phyloP scores from a whole-genome alignment of 1,284 basidiomycete genomes.

The Phellopilus nigrolimitatus region DNA sequence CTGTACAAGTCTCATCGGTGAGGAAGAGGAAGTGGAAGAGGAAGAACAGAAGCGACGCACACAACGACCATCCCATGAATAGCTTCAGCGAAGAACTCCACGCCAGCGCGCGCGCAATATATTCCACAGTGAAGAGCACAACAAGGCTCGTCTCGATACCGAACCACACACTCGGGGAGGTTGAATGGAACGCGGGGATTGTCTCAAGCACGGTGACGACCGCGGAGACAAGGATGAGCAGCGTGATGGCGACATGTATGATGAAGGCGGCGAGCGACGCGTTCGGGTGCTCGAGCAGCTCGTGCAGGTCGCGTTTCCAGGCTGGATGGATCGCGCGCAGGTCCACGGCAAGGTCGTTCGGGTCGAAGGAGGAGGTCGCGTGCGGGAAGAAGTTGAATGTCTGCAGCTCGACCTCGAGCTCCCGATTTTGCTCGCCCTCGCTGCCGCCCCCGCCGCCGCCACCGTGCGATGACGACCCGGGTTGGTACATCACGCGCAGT shows the following conservation, averaged over 20 bases:
- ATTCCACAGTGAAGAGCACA: slow-evolving; percentile 80
- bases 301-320: slow-evolving; percentile 55
- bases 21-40: background rate
- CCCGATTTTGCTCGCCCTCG: no score
- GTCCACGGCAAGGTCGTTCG: slow-evolving; percentile 28
- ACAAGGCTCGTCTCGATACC: slow-evolving; percentile 73
- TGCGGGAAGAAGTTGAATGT: slow-evolving; percentile 8
- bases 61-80: slow-evolving; percentile 61
- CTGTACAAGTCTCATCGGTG: slow-evolving; percentile 32
- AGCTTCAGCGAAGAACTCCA: slow-evolving; percentile 60
- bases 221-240: slow-evolving; percentile 65
- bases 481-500: background rate
- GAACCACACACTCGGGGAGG: slow-evolving; percentile 71
- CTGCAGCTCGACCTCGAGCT: slow-evolving; percentile 17
- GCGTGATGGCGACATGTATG: slow-evolving; percentile 58
- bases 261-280: slow-evolving; percentile 63
- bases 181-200: slow-evolving; percentile 73
- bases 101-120: slow-evolving; percentile 56
- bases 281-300: slow-evolving; percentile 64
- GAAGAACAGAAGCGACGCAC: slow-evolving; percentile 38
- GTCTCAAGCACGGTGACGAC: slow-evolving; percentile 83
- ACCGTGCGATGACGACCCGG: background rate
- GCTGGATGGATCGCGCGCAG: slow-evolving; percentile 40
- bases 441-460: background rate
- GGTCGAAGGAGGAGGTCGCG: slow-evolving; percentile 29